Percentiles rank a stretch among this genome's conserved stretches.
phyloP scores from a whole-genome alignment of 2,329 filamentous ascomycete species.

The Diaporthe ampelina region DNA sequence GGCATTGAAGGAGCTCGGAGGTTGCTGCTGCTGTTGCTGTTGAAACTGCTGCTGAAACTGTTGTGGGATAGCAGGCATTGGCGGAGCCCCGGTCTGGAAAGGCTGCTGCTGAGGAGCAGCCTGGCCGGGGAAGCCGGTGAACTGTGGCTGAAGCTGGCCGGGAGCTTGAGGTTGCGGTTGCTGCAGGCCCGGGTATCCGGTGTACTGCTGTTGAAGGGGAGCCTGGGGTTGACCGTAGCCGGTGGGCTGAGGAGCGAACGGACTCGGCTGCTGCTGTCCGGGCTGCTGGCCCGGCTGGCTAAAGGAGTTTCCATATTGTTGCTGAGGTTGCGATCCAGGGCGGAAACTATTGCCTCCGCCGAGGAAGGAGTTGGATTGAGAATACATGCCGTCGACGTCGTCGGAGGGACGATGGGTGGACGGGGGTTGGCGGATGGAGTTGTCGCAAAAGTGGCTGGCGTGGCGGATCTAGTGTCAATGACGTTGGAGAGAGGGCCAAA shows the following conservation, averaged over 20 bases:
- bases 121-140: constrained; percentile 73
- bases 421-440: not conserved
- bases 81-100: constrained; percentile 71
- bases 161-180: constrained; percentile 70
- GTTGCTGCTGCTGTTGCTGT: constrained; percentile 64
- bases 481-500: constrained; percentile 28
- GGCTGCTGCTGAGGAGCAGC: constrained; percentile 64
- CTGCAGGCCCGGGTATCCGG: constrained; percentile 70
- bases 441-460: constrained; percentile 29
- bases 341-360: constrained; percentile 83
- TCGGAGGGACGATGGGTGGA: constrained; percentile 20
- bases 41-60: constrained; percentile 73
- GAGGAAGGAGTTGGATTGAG: constrained; percentile 87
- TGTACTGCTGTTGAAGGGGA: constrained; percentile 69
- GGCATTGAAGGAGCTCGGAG: constrained; percentile 60
- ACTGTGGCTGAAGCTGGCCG: constrained; percentile 74
- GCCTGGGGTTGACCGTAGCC: constrained; percentile 67
- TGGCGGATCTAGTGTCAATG: constrained; percentile 37
- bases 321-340: constrained; percentile 72
- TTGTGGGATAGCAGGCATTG: constrained; percentile 69
- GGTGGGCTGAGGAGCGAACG: constrained; percentile 72
- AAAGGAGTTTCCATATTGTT: constrained; percentile 59
- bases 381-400: constrained; percentile 77
- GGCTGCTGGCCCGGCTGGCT: constrained; percentile 51
- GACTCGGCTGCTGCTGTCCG: constrained; percentile 65